Percentiles rank a stretch among this genome's conserved stretches.
Conservation (phyloP, 148 eudicot genomes). For the Vaccinium vitisidaea region DNA sequence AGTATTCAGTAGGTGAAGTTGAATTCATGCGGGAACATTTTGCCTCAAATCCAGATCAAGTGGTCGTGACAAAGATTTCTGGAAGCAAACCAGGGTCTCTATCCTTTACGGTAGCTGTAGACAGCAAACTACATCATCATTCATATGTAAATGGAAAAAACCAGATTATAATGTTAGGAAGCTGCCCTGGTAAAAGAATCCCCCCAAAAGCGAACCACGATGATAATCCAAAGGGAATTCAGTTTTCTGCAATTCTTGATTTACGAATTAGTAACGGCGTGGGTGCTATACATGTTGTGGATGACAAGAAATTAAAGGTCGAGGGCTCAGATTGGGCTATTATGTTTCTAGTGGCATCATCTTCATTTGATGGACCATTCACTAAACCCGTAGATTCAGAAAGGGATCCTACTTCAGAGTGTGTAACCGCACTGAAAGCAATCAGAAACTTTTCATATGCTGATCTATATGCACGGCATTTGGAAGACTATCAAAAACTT, state of each 20-base stretch:
- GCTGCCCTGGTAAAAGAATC: constrained; percentile 53
- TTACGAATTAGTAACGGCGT: constrained; percentile 45
- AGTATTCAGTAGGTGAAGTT: constrained; percentile 53
- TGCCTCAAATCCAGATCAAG: constrained; percentile 78
- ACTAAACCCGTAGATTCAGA: constrained; percentile 60
- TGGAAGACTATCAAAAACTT: constrained; percentile 77
- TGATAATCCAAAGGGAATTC: constrained; percentile 57
- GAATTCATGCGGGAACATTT: constrained; percentile 72
- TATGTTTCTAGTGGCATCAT: constrained; percentile 58
- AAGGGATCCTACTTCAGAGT: constrained; percentile 55
- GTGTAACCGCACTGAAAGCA: constrained; percentile 35
- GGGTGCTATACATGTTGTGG: constrained; percentile 39
- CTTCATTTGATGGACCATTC: constrained; percentile 76
- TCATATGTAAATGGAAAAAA: constrained; percentile 45
- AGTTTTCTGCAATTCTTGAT: constrained; percentile 60
- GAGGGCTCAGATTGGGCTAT: constrained; percentile 73
- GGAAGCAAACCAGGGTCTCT: constrained; percentile 57
- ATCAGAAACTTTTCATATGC: constrained; percentile 46
- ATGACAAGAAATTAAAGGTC: constrained; percentile 53
- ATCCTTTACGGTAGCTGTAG: constrained; percentile 61
- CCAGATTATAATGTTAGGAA: constrained; percentile 80
- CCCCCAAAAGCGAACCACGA: constrained; percentile 30
- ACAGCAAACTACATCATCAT: constrained; percentile 60
- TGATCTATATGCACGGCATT: constrained; percentile 63
- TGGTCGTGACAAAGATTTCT: constrained; percentile 66